phyloP scores from a whole-genome alignment of 306 rosid genomes.

The Psophocarpus tetragonolobus region DNA sequence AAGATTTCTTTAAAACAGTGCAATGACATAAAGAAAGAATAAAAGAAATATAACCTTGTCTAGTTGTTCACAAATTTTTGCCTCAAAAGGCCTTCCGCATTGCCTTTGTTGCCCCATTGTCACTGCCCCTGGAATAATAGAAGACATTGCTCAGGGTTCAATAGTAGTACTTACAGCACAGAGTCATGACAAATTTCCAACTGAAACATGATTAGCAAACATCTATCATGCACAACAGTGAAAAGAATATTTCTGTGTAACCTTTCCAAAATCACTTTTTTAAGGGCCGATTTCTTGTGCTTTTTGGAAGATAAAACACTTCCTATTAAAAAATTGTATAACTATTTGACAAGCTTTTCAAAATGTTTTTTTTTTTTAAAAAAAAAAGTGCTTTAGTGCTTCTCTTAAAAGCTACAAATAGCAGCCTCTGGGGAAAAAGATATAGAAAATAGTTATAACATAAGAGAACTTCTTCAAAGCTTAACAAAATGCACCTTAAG shows the following conservation, averaged over 20 bases:
- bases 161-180: constrained; percentile 25
- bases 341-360: not conserved
- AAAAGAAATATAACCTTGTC: constrained; percentile 51
- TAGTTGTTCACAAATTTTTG: constrained; percentile 46
- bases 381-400: not conserved
- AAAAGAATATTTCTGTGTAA: not conserved
- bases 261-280: not conserved
- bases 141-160: constrained; percentile 15
- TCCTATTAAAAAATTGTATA: not conserved
- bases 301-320: not conserved
- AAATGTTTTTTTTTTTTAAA: no score
- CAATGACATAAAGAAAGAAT: not conserved
- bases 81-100: constrained; percentile 52
- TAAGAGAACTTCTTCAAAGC: not conserved
- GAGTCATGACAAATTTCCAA: constrained; percentile 31
- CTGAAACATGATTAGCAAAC: constrained; percentile 23
- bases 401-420: not conserved
- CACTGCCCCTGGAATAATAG: constrained; percentile 34
- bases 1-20: constrained; percentile 18
- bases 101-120: constrained; percentile 48
- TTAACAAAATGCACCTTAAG: not conserved
- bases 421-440: not conserved
- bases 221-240: constrained; percentile 12
- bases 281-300: not conserved
- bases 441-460: not conserved